Evolutionary conservation across 75 land plant species (phyloP), one percentile per base, ranked within the genome.

Genomic region (Cryptomeria japonica): DNA sequence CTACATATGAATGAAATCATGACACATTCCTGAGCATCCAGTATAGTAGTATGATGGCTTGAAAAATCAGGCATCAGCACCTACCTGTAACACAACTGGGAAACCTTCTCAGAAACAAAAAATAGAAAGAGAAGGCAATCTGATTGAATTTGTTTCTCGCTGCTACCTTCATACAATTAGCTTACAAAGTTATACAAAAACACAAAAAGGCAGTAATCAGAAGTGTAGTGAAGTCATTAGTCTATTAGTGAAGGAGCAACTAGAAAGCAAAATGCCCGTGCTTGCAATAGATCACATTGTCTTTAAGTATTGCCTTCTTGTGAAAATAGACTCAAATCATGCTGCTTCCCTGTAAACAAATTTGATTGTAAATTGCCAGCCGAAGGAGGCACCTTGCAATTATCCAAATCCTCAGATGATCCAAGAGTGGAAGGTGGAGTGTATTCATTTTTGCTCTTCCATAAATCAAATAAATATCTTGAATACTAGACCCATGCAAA

Each of bases 191-290:
- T 32, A 2, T 75, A 32, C 28, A 12, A 13, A 75, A 12, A 10
- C 51, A 22, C 51, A 44, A 28, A 44, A 80, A 28, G 47, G 34
- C 47, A 82, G 14, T 12, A 46, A 44, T 28, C 31, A 14, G 14
- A 46, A 46, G 51, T 82, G 32, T 16, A 44, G 84, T 11, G 34
- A 44, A 9, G 25, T 58, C 64, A 58, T 58, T 19, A 25, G 44
- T n/a, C 31, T 25, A 31, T 82, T 44, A 82, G 84, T 82, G 49
- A n/a, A 46, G 47, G 15, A 82, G 84, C 47, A 80, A 80, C 84
- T 44, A 19, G 11, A 44, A 44, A 4, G 32, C 53, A 82, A 46
- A 82, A 82, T 46, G 47, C 84, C 47, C 47, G 13, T 82, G 47
- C 53, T 19, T 28, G 51, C 15, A 28, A 82, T 46, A 82, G 32